Evolutionary conservation across 2,329 filamentous ascomycete species (phyloP).

Genomic region (Diplodia corticola): DNA sequence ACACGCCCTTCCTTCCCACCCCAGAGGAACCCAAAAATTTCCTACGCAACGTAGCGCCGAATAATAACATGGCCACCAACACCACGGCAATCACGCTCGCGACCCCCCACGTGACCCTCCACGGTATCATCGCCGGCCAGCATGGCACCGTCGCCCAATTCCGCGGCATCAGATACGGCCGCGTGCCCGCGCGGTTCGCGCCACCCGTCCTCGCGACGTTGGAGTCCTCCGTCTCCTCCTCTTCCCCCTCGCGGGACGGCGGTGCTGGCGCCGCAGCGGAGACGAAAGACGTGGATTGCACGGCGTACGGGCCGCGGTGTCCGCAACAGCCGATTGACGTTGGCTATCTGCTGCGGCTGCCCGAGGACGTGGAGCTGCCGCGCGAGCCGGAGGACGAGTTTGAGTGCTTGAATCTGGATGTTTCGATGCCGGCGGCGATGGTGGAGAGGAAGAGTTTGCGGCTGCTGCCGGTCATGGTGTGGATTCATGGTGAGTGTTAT

Average conservation of each 20-base stretch:
- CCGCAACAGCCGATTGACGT: slow-evolving; percentile 46
- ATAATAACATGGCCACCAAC: not conserved
- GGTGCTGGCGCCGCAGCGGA: no score
- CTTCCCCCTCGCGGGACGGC: no score
- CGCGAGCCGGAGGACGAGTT: slow-evolving; percentile 46
- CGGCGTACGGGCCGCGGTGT: slow-evolving; percentile 39
- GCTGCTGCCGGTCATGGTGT: slow-evolving; percentile 45
- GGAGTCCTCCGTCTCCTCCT: no score
- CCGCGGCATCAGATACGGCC: slow-evolving; percentile 27
- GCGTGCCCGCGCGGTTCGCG: slow-evolving; percentile 25
- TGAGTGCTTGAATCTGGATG: slow-evolving; percentile 47
- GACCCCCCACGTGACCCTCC: slow-evolving; percentile 24
- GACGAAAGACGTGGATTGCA: slow-evolving; percentile 30
- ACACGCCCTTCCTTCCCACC: not conserved
- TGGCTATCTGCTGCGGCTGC: slow-evolving; percentile 47
- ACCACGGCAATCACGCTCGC: slow-evolving; percentile 19
- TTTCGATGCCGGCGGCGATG: slow-evolving; percentile 34
- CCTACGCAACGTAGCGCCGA: not conserved
- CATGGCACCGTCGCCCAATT: slow-evolving; percentile 24
- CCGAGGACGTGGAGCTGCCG: slow-evolving; percentile 32
- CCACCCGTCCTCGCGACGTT: no score
- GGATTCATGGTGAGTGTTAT: slow-evolving; percentile 45
- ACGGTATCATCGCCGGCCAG: slow-evolving; percentile 15
- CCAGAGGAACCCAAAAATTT: no score
- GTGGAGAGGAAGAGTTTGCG: not conserved